Evolutionary conservation across 331 rosid species (phyloP).

Genomic region (Cydonia oblonga): DNA sequence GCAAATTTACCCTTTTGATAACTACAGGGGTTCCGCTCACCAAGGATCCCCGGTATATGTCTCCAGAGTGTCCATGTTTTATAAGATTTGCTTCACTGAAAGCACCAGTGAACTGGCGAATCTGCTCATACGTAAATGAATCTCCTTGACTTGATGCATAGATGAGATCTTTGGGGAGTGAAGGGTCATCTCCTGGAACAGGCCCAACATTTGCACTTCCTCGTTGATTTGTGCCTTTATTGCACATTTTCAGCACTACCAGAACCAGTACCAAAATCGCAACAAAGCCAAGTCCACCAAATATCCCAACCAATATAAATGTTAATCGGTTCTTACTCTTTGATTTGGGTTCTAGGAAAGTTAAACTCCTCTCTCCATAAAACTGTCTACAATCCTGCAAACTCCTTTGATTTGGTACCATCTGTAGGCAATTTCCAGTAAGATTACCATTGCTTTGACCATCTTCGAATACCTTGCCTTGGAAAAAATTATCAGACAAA

Average conservation of each 20-base stretch:
- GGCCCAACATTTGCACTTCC: slow-evolving; percentile 39
- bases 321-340: slow-evolving; percentile 28
- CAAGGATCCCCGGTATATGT: slow-evolving; percentile 46
- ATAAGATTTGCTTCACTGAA: slow-evolving; percentile 60
- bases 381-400: slow-evolving; percentile 41
- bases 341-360: slow-evolving; percentile 1
- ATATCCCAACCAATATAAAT: slow-evolving; percentile 56
- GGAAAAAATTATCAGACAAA: slow-evolving; percentile 68
- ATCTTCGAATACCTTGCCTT: slow-evolving; percentile 32
- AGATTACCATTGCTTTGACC: slow-evolving; percentile 30
- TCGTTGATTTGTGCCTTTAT: slow-evolving; percentile 22
- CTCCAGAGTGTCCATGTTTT: slow-evolving; percentile 90
- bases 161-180: slow-evolving; percentile 34
- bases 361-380: slow-evolving; percentile 30
- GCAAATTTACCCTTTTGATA: slow-evolving; percentile 61
- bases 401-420: slow-evolving; percentile 39
- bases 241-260: slow-evolving; percentile 27
- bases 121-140: slow-evolving; percentile 53
- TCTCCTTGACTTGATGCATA: slow-evolving; percentile 40
- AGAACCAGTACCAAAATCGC: slow-evolving; percentile 43
- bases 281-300: slow-evolving; percentile 72
- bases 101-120: slow-evolving; percentile 43
- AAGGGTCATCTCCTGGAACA: slow-evolving; percentile 33
- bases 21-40: slow-evolving; percentile 54
- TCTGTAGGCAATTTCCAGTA: slow-evolving; percentile 50